Evolutionary conservation across 176 grass and related monocot species (phyloP).

Genomic region (Ananas comosus): DNA sequence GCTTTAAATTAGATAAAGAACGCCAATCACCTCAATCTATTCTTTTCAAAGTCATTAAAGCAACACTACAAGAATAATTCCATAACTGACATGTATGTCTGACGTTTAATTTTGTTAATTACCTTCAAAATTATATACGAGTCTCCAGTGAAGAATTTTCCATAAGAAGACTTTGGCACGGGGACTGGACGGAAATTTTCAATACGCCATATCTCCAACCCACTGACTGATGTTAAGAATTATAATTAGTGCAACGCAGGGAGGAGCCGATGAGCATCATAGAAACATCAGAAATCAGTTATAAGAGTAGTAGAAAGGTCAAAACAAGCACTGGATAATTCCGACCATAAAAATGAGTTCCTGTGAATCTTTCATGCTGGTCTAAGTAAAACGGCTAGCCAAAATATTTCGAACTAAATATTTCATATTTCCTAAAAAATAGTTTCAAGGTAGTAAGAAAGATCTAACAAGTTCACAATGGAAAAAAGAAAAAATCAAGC

Average conservation of each 20-base stretch:
- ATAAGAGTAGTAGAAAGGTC: not conserved
- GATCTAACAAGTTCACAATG: constrained; percentile 4
- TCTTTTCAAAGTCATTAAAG: no score
- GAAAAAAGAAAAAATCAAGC: not conserved
- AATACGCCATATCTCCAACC: constrained; percentile 96
- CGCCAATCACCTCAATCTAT: no score
- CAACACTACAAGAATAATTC: not conserved
- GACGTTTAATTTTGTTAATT: constrained; percentile 7
- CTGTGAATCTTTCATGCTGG: not conserved
- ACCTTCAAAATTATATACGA: constrained; percentile 96
- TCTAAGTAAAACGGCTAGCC: not conserved
- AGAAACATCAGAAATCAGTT: not conserved
- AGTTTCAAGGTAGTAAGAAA: not conserved
- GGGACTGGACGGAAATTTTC: constrained; percentile 77
- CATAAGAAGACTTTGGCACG: constrained; percentile 64
- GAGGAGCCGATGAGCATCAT: constrained; percentile 4
- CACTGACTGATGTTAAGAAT: constrained; percentile 63
- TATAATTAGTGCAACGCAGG: not conserved
- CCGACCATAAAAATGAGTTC: not conserved
- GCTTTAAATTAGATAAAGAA: not conserved
- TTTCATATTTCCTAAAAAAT: not conserved
- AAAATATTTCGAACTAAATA: not conserved
- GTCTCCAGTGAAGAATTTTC: constrained; percentile 84
- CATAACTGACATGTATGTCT: not conserved
- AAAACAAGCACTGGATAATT: not conserved